Evolutionary conservation across 176 grass and related monocot species (phyloP).

Genomic region (Stipa capillata): DNA sequence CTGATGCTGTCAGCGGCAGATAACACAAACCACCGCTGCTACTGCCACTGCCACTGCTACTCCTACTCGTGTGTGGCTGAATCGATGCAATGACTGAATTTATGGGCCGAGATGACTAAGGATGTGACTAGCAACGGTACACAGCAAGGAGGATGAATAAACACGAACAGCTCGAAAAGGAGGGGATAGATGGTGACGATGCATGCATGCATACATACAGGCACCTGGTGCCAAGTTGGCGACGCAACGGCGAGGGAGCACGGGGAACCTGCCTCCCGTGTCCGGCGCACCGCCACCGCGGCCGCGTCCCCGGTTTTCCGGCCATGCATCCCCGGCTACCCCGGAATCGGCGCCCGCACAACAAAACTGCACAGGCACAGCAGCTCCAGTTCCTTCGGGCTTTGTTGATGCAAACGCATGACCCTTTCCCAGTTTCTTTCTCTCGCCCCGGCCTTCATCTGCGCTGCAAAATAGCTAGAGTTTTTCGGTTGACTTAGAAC

Average conservation of each 20-base stretch:
- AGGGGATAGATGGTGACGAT: background rate
- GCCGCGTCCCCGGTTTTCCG: background rate
- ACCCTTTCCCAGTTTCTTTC: too few relatives aligned
- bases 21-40: background rate
- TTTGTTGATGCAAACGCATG: too few relatives aligned
- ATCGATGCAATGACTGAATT: background rate
- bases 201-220: background rate
- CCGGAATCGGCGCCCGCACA: background rate
- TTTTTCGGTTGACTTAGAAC: too few relatives aligned
- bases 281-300: background rate
- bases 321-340: too few relatives aligned
- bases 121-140: conserved; percentile 4
- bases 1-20: background rate
- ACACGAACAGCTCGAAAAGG: background rate
- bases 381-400: too few relatives aligned
- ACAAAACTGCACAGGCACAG: background rate
- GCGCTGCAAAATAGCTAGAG: too few relatives aligned
- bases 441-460: too few relatives aligned
- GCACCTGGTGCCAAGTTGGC: background rate
- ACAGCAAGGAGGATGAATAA: background rate
- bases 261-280: background rate
- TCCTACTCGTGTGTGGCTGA: background rate
- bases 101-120: background rate
- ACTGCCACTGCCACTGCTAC: background rate
- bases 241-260: background rate